Percentiles rank a stretch among this genome's conserved stretches.
Evolutionary conservation across 2,329 filamentous ascomycete species (phyloP).

Genomic region (Pyrenophora teres): DNA sequence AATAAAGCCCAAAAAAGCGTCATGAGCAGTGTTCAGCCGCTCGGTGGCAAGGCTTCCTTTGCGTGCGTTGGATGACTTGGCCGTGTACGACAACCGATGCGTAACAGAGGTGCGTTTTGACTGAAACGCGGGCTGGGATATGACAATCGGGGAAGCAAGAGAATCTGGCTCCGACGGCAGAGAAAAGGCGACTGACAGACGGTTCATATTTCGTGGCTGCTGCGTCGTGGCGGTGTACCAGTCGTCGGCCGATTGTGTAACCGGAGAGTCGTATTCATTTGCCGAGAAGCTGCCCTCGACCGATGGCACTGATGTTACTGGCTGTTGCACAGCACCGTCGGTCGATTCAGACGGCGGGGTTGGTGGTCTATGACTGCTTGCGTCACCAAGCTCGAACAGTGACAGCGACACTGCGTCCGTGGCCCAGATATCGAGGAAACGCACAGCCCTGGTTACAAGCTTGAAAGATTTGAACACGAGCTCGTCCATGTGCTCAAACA

Average conservation of each 20-base stretch:
- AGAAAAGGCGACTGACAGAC: slow-evolving; percentile 45
- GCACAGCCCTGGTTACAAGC: slow-evolving; percentile 87
- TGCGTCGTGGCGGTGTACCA: slow-evolving; percentile 35
- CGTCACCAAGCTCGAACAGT: slow-evolving; percentile 40
- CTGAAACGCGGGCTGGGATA: slow-evolving; percentile 34
- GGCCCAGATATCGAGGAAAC: slow-evolving; percentile 85
- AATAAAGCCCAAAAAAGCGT: slow-evolving; percentile 86
- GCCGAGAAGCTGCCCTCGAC: slow-evolving; percentile 48
- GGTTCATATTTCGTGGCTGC: slow-evolving; percentile 36
- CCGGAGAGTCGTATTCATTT: slow-evolving; percentile 47
- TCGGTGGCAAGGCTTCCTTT: slow-evolving; percentile 81
- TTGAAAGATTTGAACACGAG: slow-evolving; percentile 93
- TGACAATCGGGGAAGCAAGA: slow-evolving; percentile 36
- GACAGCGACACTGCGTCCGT: slow-evolving; percentile 60
- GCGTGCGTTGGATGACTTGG: slow-evolving; percentile 65
- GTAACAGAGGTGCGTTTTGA: slow-evolving; percentile 60
- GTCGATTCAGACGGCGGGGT: slow-evolving; percentile 47
- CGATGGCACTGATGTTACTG: slow-evolving; percentile 28
- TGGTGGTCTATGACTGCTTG: slow-evolving; percentile 39
- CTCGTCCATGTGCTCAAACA: slow-evolving; percentile 83
- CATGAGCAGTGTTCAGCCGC: slow-evolving; percentile 77
- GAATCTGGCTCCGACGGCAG: slow-evolving; percentile 46
- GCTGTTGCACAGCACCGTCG: slow-evolving; percentile 38
- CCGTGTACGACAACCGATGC: slow-evolving; percentile 78
- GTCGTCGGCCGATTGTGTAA: slow-evolving; percentile 43